Evolutionary conservation across 2,329 filamentous ascomycete species (phyloP), one percentile per base, ranked within the genome.

Genomic region (Rhinocladiella mackenziei): DNA sequence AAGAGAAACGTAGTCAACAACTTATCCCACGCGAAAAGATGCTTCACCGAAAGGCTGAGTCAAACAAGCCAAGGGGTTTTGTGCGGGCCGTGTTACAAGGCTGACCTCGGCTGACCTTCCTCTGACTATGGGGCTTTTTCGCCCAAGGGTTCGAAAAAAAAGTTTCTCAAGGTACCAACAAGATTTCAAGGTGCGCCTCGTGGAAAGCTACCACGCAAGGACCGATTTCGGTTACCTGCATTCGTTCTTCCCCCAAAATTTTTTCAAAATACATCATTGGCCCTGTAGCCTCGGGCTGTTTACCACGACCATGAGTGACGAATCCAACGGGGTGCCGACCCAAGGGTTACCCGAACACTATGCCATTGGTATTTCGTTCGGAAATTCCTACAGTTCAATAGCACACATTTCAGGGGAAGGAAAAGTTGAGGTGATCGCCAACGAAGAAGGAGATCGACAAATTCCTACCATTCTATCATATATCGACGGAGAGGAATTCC

Each of bases 361-460:
- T 61, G 87, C 84, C 65, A 97, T 98, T 70, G 92, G 92, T 66
- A 89, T 98, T 65, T 86, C 89, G 57, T 96, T 97, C 75, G 92
- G 92, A 71, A 98, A 97, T 75, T 89, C 89, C 51, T 94, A 95
- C 81, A 94, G 88, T 73, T 96, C 89, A 50, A 96, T 98, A 71
- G 91, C 91, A 60, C 89, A 83, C 66, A 94, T 89, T 34, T 79
- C 83, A 51, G 68, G 69, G 52, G 91, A 97, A 62, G 91, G 94
- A 69, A 94, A 94, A 75, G 84, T 89, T 55, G 88, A 96, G 67
- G 91, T 98, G 54, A 97, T 98, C 71, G 92, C 92, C 63, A 97
- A 98, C 72, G 92, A 97, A 74, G 92, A 97, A 64, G 92, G 92
- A 76, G 92, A 98, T 71, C 89, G 92, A 67, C 91, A 97, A 69